Base-by-base conservation (phyloP, 1,139 yeast genomes). In the Suhomyces coccinellae region DNA sequence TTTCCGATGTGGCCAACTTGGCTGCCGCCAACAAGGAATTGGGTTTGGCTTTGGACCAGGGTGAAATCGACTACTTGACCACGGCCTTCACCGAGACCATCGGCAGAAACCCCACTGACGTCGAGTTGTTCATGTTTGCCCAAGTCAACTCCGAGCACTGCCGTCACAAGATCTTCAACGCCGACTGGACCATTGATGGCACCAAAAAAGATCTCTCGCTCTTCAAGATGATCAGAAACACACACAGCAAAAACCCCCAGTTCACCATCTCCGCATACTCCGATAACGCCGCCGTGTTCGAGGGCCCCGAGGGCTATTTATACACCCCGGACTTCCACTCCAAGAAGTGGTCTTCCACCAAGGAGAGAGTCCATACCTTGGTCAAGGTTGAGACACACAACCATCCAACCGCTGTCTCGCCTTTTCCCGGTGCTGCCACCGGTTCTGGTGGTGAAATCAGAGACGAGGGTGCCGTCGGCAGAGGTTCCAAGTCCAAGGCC, bases 391-490 rank as follows among this genome's bases (percentile, higher is more conserved):
- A 95, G 70, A 95, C 99, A 28, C 99, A 95, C 66, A 95, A 95
- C 70, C 99, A 95, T 65, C 99, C 99, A 44, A 95, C 99, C 32
- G 99, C 99, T 0, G 97, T 95, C 11, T 91, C 98, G 26, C 99
- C 99, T 30, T 95, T 88, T 69, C 93, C 99, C 5, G 99, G 99
- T 68, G 99, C 99, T 32, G 97, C 99, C 32, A 95, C 99, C 15
- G 99, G 99, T 53, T 91, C 99, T 16, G 99, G 99, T 66, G 99
- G 99, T 72, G 99, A 95, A 71, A 95, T 95, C 59, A 87, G 99
- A 77, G 99, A 95, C 67, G 99, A 95, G 72, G 99, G 98, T 70
- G 99, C 99, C 26, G 97, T 93, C 16, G 99, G 99, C 52, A 82
- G 97, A 66, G 99, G 99, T 43, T 93, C 99, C 22, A 88, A 89